These are phyloP conservation scores for Corymbia citriodora DNA, from an alignment of 441 rosid genomes.

Conservation along the genomic window DNA sequence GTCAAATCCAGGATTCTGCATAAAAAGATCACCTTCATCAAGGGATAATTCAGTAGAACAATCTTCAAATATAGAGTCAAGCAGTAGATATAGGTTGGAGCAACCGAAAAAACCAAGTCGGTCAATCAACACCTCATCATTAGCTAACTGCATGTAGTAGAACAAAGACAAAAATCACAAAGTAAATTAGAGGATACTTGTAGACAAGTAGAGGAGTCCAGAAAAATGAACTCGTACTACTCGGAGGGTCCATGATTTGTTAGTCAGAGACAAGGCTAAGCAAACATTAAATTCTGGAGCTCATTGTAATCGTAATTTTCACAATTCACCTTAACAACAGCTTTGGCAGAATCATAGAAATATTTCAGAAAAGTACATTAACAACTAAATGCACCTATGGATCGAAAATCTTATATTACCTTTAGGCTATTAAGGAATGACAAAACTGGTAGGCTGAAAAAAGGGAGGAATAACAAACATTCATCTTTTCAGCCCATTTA, in stretches of 20 bases:
- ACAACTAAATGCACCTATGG: neutral
- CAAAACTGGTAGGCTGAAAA: neutral
- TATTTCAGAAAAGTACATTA: neutral
- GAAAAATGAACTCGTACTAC: neutral
- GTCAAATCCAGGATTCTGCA: slow-evolving; percentile 76
- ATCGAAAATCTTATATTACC: neutral
- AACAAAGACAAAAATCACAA: neutral
- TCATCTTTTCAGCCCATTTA: neutral
- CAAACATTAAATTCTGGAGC: neutral
- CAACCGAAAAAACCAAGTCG: neutral
- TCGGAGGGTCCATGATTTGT: neutral
- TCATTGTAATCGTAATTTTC: neutral
- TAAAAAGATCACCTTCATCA: neutral
- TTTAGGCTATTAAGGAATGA: neutral
- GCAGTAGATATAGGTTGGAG: neutral
- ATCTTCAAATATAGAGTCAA: neutral
- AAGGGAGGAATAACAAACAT: neutral
- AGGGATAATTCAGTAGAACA: neutral
- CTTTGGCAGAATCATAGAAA: neutral
- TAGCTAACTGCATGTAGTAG: neutral
- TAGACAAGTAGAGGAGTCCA: neutral
- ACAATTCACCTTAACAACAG: neutral
- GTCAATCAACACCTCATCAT: neutral
- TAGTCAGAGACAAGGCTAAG: neutral
- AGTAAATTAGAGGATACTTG: neutral